phyloP scores from a whole-genome alignment of 1,284 basidiomycete genomes.

The Pholiota adiposa region DNA sequence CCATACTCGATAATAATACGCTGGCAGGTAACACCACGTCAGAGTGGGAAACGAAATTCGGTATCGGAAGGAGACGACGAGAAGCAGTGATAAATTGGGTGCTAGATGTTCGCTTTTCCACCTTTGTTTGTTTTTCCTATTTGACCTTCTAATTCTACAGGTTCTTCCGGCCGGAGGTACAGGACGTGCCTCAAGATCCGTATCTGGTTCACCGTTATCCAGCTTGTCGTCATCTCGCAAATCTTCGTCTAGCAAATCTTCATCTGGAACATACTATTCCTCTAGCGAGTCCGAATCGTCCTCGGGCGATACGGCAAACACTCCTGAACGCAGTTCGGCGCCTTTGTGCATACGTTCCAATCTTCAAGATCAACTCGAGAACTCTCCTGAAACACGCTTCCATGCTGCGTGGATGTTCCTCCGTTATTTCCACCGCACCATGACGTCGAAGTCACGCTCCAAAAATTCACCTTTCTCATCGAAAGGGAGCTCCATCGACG shows the following conservation, averaged over 20 bases:
- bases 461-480: constrained; percentile 8
- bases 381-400: constrained; percentile 60
- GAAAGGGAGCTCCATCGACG: constrained; percentile 16
- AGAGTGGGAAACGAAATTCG: constrained; percentile 33
- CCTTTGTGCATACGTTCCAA: constrained; percentile 28
- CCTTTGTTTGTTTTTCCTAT: constrained; percentile 5
- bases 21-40: constrained; percentile 2
- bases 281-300: constrained; percentile 2
- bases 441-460: constrained; percentile 18
- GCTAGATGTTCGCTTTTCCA: constrained; percentile 26
- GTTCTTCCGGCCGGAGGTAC: constrained; percentile 10
- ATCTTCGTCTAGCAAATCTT: neutral
- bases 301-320: neutral
- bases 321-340: neutral
- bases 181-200: neutral
- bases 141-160: constrained; percentile 9
- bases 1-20: constrained; percentile 5
- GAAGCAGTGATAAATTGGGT: constrained; percentile 32
- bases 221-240: neutral
- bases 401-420: constrained; percentile 62
- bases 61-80: constrained; percentile 29
- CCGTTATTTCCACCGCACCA: constrained; percentile 49
- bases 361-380: constrained; percentile 55
- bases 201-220: neutral
- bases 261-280: neutral